Conservation (phyloP, 2,329 filamentous ascomycete genomes). For the Exophiala sideris region DNA sequence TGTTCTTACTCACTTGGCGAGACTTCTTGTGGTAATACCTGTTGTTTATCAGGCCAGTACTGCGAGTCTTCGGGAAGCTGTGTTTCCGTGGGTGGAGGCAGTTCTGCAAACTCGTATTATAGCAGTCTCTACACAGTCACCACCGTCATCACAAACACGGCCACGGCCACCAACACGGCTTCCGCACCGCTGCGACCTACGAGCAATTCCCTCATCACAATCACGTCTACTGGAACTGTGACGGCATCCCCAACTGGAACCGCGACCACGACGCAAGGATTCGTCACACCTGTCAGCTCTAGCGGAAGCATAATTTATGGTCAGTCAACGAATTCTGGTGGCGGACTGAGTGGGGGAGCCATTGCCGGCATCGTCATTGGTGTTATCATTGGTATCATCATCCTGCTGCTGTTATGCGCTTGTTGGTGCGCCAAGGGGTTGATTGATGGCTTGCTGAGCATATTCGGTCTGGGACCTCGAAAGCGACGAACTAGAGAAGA, state of each 20-base stretch:
- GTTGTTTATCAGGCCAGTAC: conserved; percentile 44
- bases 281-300: conserved; percentile 45
- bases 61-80: conserved; percentile 40
- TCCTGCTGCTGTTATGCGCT: conserved; percentile 44
- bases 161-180: conserved; percentile 33
- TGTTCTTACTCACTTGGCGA: conserved; percentile 50
- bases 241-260: conserved; percentile 34
- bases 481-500: conserved; percentile 34
- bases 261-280: conserved; percentile 43
- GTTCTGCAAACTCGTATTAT: conserved; percentile 24
- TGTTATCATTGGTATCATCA: conserved; percentile 43
- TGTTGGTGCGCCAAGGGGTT: conserved; percentile 43
- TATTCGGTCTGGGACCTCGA: conserved; percentile 41
- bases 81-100: conserved; percentile 31
- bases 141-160: conserved; percentile 30
- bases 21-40: conserved; percentile 42
- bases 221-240: conserved; percentile 28
- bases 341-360: conserved; percentile 47
- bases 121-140: conserved; percentile 40
- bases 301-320: conserved; percentile 39
- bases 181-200: conserved; percentile 44
- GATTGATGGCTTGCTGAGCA: conserved; percentile 39
- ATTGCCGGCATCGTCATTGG: conserved; percentile 53
- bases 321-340: conserved; percentile 30
- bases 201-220: conserved; percentile 40